Base-by-base conservation (phyloP, 179 eudicot species). In the Beta lomatogona region DNA sequence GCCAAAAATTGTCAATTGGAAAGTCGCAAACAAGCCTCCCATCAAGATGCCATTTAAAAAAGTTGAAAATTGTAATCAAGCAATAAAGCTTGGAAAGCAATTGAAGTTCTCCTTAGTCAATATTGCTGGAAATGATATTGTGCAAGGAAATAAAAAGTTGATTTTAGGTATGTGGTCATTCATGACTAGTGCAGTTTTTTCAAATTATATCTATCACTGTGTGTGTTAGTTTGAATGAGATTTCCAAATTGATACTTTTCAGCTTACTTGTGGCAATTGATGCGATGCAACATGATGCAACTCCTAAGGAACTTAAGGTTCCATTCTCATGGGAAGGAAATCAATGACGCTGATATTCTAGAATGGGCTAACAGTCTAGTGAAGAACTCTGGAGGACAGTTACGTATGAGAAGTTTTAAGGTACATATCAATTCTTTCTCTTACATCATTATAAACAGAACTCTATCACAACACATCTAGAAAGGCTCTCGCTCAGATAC, bases 51-150 rank as follows among this genome's bases (percentile, higher is more conserved):
- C 96, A 44, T 96, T 92, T 89, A 86, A 90, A 78, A 94, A 94
- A 89, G 98, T 94, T 59, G 99, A 95, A 82, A 95, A 96, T 84
- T 94, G 99, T 87, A 96, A 96, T 88, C 94, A 89, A 89, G 99
- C 91, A 53, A 86, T 96, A 82, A 96, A 92, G 86, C 88, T 96
- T 60, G 98, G 99, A 82, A 96, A 92, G 88, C 94, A 94, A 68
- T 84, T 96, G 90, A 94, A 88, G 91, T 91, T 94, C 88, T 96
- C 98, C 71, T 89, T 94, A 73, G 99, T 94, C 63, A 96, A 92
- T 83, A 88, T 96, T 86, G 96, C 98, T 84, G 98, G 98, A 81
- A 94, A 96, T 82, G 99, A 92, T 86, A 94, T 94, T 75, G 97
- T 94, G 77, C 98, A 92, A 84, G 98, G 94, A 85, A 91, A 91